Conservation (phyloP, 495 filamentous ascomycete genomes). For the Aspergillus sparsus region DNA sequence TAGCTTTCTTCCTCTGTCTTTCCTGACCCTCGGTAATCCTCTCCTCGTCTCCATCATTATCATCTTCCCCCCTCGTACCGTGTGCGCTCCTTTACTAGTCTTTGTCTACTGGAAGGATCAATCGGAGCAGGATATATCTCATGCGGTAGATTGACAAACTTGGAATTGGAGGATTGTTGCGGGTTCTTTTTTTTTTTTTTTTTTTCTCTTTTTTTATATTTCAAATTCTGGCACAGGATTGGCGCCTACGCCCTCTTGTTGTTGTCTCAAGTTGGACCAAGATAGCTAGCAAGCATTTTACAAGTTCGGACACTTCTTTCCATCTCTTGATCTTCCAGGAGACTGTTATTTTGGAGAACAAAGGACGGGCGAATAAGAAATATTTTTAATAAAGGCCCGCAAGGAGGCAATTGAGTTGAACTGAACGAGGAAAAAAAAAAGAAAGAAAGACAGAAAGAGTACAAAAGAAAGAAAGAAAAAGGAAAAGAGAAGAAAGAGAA, state of each 20-base stretch:
- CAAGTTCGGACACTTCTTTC: constrained; percentile 49
- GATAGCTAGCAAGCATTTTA: constrained; percentile 57
- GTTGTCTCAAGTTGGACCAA: constrained; percentile 46
- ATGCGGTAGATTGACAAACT: constrained; percentile 29
- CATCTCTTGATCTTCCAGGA: constrained; percentile 43
- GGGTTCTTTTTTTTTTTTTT: constrained; percentile 25
- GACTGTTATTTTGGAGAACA: constrained; percentile 30
- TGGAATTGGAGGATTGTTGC: constrained; percentile 26
- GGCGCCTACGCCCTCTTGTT: constrained; percentile 35
- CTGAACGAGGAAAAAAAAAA: constrained; percentile 22
- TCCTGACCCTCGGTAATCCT: constrained; percentile 19
- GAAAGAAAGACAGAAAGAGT: constrained; percentile 23
- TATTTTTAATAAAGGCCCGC: constrained; percentile 28
- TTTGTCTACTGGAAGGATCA: constrained; percentile 26
- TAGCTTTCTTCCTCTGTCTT: constrained; percentile 10
- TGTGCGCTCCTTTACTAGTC: constrained; percentile 22
- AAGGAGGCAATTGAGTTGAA: constrained; percentile 16
- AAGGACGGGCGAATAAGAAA: constrained; percentile 37
- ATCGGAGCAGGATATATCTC: constrained; percentile 21
- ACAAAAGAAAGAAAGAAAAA: constrained; percentile 21
- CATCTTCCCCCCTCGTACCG: constrained; percentile 1
- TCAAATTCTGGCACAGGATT: constrained; percentile 24
- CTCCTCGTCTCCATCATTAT: neutral
- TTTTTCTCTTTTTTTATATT: constrained; percentile 25
- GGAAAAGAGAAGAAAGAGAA: constrained; percentile 21